Evolutionary conservation across 768 basidiomycete species (phyloP).

Genomic region (Boletus sensibilis): DNA sequence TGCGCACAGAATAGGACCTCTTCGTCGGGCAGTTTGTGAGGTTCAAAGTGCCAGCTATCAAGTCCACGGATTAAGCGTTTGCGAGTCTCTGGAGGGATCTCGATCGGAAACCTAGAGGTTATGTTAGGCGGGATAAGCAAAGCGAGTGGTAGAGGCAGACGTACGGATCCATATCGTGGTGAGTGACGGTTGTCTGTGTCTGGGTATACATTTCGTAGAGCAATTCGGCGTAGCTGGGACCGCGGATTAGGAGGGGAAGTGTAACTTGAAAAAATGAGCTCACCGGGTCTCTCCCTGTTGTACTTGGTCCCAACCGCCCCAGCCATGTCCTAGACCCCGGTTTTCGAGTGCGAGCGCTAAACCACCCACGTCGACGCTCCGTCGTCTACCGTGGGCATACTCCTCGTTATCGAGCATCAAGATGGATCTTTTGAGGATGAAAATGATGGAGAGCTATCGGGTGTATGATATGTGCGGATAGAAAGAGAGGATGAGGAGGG

Average conservation of each 20-base stretch:
- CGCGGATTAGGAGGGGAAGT: constrained; percentile 11
- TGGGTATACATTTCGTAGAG: constrained; percentile 83
- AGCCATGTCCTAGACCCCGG: constrained; percentile 63
- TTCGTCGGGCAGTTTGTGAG: constrained; percentile 76
- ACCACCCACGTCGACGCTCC: constrained; percentile 90
- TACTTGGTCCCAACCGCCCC: constrained; percentile 59
- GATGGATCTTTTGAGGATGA: not conserved
- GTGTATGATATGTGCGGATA: not conserved
- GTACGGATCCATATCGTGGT: constrained; percentile 36
- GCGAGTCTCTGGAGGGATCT: constrained; percentile 51
- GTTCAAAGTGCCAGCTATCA: constrained; percentile 88
- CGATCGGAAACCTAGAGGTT: constrained; percentile 44
- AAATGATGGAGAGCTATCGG: not conserved
- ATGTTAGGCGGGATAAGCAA: constrained; percentile 11
- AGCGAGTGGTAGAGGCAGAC: not conserved
- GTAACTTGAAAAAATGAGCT: constrained; percentile 25
- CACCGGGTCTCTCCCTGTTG: constrained; percentile 50
- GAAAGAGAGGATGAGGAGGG: constrained; percentile 2
- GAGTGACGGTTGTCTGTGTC: constrained; percentile 69
- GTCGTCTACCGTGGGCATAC: constrained; percentile 42
- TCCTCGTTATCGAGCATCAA: constrained; percentile 34
- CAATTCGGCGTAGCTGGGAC: constrained; percentile 70
- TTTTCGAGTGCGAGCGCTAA: constrained; percentile 74
- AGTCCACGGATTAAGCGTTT: constrained; percentile 63
- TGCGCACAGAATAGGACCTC: constrained; percentile 80